phyloP scores from a whole-genome alignment of 1,139 yeast genomes.

The Yarrowia galli region DNA sequence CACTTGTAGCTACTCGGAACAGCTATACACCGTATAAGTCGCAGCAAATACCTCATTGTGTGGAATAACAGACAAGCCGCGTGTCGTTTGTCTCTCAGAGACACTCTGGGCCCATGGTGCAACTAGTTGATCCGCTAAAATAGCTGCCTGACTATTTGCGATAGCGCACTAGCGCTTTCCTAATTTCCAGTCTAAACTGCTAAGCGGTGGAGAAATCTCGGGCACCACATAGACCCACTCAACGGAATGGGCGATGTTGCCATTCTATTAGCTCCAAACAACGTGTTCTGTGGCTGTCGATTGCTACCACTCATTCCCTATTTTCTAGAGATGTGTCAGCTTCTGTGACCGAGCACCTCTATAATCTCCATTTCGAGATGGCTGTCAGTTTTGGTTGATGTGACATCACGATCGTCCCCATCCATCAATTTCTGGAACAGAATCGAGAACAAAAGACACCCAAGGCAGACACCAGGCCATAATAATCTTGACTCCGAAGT shows the following conservation, averaged over 20 bases:
- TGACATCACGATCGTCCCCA: constrained; percentile 3
- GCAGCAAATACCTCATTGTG: constrained; percentile 10
- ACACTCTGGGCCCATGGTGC: constrained; percentile 21
- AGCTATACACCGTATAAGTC: not conserved
- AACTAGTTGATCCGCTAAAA: constrained; percentile 5
- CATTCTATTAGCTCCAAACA: too few relatives aligned
- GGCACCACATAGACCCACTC: constrained; percentile 1
- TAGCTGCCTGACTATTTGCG: constrained; percentile 1
- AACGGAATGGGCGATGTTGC: not conserved
- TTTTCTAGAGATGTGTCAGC: too few relatives aligned
- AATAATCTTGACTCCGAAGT: not conserved
- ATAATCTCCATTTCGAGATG: too few relatives aligned
- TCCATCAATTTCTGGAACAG: constrained; percentile 14
- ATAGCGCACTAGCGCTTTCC: constrained; percentile 11
- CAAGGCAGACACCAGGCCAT: not conserved
- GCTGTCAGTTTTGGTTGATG: constrained; percentile 3
- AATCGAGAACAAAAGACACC: not conserved
- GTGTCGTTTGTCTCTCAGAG: not conserved
- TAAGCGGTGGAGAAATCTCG: constrained; percentile 22
- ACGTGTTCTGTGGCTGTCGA: too few relatives aligned
- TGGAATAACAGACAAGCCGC: too few relatives aligned
- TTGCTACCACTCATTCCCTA: too few relatives aligned
- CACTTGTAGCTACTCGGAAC: too few relatives aligned
- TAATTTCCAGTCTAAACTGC: constrained; percentile 2
- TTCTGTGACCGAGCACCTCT: too few relatives aligned